Percentiles rank a stretch among this genome's conserved stretches.
Conservation (phyloP, 441 rosid genomes). For the Manihot esculenta region DNA sequence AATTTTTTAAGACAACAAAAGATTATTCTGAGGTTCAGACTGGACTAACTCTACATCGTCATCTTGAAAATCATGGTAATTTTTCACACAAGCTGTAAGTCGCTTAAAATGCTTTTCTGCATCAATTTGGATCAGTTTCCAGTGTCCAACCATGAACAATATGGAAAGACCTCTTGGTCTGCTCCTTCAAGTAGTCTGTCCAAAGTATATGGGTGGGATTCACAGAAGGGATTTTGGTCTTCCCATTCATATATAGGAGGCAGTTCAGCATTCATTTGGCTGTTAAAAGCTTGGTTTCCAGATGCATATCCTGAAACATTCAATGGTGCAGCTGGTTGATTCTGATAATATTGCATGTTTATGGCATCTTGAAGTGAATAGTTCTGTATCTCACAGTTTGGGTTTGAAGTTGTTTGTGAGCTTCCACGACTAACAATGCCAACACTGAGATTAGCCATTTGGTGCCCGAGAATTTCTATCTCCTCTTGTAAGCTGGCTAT, state of each 20-base stretch:
- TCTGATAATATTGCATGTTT: slow-evolving; percentile 40
- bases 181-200: slow-evolving; percentile 40
- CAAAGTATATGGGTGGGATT: slow-evolving; percentile 25
- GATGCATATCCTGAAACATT: slow-evolving; percentile 27
- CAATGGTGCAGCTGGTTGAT: slow-evolving; percentile 35
- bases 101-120: background rate
- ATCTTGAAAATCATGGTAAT: slow-evolving; percentile 19
- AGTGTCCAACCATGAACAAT: slow-evolving; percentile 33
- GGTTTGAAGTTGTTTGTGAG: slow-evolving; percentile 29
- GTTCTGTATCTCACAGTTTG: slow-evolving; percentile 28
- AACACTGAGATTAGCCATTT: slow-evolving; percentile 46
- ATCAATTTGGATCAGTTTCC: slow-evolving; percentile 17
- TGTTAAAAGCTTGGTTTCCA: slow-evolving; percentile 27
- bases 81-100: slow-evolving; percentile 11
- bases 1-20: slow-evolving; percentile 1
- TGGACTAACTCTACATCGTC: slow-evolving; percentile 13
- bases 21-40: slow-evolving; percentile 19
- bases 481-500: slow-evolving; percentile 73
- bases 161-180: slow-evolving; percentile 36
- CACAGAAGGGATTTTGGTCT: slow-evolving; percentile 29
- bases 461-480: slow-evolving; percentile 60
- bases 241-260: slow-evolving; percentile 36
- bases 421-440: slow-evolving; percentile 30
- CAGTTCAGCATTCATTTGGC: slow-evolving; percentile 26
- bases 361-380: slow-evolving; percentile 33